Conservation (phyloP, 2,329 filamentous ascomycete genomes). For the Canariomyces notabilis region DNA sequence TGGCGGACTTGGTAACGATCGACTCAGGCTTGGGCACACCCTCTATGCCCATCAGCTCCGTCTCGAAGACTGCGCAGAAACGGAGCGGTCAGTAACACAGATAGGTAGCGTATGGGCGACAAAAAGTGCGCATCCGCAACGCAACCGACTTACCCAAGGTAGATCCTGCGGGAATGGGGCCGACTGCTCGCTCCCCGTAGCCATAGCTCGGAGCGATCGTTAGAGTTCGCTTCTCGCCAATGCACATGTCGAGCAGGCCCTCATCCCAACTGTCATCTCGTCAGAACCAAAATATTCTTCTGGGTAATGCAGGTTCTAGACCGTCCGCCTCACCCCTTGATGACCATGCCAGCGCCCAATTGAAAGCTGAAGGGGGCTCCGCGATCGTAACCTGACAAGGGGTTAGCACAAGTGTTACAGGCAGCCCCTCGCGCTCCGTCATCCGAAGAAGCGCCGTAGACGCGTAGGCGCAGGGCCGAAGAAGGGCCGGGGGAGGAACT, state of each 20-base stretch:
- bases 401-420: constrained; percentile 31
- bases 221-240: constrained; percentile 83
- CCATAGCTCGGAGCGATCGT: constrained; percentile 83
- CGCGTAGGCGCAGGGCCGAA: no score
- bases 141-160: constrained; percentile 59
- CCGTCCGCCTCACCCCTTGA: constrained; percentile 65
- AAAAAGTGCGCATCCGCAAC: no score
- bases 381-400: constrained; percentile 61
- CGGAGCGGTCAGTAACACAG: constrained; percentile 6
- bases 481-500: not conserved
- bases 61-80: constrained; percentile 68
- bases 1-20: constrained; percentile 38
- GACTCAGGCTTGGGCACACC: constrained; percentile 57
- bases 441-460: no score
- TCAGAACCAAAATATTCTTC: constrained; percentile 16
- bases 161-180: constrained; percentile 76
- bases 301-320: not conserved
- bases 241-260: constrained; percentile 88
- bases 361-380: constrained; percentile 71
- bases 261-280: constrained; percentile 69
- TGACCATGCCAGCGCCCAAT: constrained; percentile 77
- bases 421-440: no score
- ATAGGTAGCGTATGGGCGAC: no score
- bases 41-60: constrained; percentile 77
- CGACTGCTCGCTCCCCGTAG: constrained; percentile 71